These are phyloP conservation scores for thale cress (Arabidopsis thaliana) DNA, from an alignment of 345 rosid species.

Conservation along the genomic window DNA sequence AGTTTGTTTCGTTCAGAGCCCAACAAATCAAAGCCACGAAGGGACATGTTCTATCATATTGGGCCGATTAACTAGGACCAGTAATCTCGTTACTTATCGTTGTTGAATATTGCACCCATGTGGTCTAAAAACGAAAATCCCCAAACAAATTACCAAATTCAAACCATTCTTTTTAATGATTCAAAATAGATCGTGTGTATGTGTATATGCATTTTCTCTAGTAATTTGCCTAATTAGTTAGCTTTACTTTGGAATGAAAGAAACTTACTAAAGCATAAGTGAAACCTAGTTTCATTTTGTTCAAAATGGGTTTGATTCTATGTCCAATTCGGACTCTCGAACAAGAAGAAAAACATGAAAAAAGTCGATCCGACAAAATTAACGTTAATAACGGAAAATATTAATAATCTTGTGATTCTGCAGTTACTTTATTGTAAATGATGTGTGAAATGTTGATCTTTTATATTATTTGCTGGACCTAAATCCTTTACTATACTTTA, in stretches of 20 bases:
- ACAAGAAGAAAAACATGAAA: neutral
- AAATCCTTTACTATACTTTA: neutral
- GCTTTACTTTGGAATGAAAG: neutral
- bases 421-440: neutral
- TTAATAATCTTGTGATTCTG: neutral
- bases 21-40: neutral
- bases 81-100: neutral
- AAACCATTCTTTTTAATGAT: no score
- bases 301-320: neutral
- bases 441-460: neutral
- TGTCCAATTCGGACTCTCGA: neutral
- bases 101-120: neutral
- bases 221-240: neutral
- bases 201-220: neutral
- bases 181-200: neutral
- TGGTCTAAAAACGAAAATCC: neutral
- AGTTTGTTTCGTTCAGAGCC: slow-evolving; percentile 1
- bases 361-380: neutral
- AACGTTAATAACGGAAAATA: neutral
- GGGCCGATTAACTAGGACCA: slow-evolving; percentile 20
- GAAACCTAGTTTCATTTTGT: neutral
- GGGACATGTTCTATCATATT: neutral
- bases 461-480: neutral
- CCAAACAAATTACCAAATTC: neutral
- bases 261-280: neutral